A percentile compares a stretch with the other conserved stretches of the same genome.
These are phyloP conservation scores for Naumovozyma dairenensis DNA, from an alignment of 805 yeast species.

Conservation along the genomic window DNA sequence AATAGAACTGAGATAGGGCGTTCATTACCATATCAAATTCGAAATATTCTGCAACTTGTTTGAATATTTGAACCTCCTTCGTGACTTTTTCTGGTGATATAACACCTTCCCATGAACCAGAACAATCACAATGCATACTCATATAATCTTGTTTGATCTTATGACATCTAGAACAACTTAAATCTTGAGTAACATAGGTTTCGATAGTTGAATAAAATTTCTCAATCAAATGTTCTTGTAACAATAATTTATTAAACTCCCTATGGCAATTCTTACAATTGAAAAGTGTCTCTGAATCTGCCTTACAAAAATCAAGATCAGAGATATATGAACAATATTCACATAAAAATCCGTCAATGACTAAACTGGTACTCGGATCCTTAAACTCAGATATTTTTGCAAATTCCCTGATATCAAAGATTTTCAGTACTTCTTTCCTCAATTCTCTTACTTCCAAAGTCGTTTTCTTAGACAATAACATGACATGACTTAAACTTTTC, in stretches of 20 bases:
- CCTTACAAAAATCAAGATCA: constrained; percentile 77
- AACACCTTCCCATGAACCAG: constrained; percentile 74
- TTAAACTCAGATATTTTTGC: constrained; percentile 60
- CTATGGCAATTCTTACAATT: constrained; percentile 57
- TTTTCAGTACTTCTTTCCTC: constrained; percentile 59
- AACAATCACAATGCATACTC: constrained; percentile 71
- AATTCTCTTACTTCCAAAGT: constrained; percentile 64
- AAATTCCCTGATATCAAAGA: constrained; percentile 80
- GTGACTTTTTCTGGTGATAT: constrained; percentile 37
- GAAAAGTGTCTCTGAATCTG: constrained; percentile 42
- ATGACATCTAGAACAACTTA: constrained; percentile 69
- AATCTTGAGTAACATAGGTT: constrained; percentile 68
- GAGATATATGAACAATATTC: constrained; percentile 63
- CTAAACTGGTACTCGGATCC: constrained; percentile 65
- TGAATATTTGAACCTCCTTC: constrained; percentile 39
- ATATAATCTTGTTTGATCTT: constrained; percentile 57
- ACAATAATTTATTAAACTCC: constrained; percentile 50
- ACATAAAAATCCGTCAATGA: constrained; percentile 63
- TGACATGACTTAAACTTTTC: constrained; percentile 63
- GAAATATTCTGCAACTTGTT: constrained; percentile 49
- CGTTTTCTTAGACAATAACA: constrained; percentile 53
- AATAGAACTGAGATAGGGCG: constrained; percentile 5
- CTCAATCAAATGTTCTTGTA: constrained; percentile 73
- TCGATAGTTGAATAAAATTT: constrained; percentile 47
- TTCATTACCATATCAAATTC: constrained; percentile 44